Evolutionary conservation across 805 yeast species (phyloP), one percentile per base, ranked within the genome.

Genomic region (Huiozyma sinensis): DNA sequence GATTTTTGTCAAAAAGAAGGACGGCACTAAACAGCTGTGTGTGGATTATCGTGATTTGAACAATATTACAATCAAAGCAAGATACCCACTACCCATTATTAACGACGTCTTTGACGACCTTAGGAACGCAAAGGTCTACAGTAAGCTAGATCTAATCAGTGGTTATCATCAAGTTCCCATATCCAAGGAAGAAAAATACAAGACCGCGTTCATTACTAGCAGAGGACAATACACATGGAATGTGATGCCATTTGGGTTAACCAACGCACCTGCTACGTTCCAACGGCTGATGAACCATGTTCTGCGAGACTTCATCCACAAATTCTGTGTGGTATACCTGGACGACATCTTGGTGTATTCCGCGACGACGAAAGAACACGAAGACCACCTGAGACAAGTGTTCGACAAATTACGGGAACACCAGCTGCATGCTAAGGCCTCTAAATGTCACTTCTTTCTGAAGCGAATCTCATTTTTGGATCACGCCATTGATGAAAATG

Each of bases 161-260:
- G 50, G 47, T 3, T 50, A 48, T 31, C 52, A 51, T 34, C 51
- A 49, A 28, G 39, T 48, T 7, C 48, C 47, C 3, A 30, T 50
- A 33, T 34, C 38, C 3, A 6, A 36, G 8, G 45, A 44, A 28
- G 47, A 38, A n/a, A 36, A 39, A 27, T 31, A 39, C 17, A 40
- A 43, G 33, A 50, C 49, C 12, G 48, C 44, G n/a, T 48, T 47
- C 39, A 34, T 29, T 10, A 12, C 33, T 7, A n/a, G n/a, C n/a
- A n/a, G n/a, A n/a, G 40, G 42, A 6, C 35, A 39, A 34, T 39
- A 43, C 28, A 8, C 9, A 28, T 39, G 36, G 12, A 43, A 34
- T 8, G 39, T 39, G 9, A 43, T 43, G 42, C 42, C 46, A 36
- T 40, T 44, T 28, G 46, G 43, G 7, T 31, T 40, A 32, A 28